phyloP scores from a whole-genome alignment of 306 rosid species.

The Castanospermum australe region DNA sequence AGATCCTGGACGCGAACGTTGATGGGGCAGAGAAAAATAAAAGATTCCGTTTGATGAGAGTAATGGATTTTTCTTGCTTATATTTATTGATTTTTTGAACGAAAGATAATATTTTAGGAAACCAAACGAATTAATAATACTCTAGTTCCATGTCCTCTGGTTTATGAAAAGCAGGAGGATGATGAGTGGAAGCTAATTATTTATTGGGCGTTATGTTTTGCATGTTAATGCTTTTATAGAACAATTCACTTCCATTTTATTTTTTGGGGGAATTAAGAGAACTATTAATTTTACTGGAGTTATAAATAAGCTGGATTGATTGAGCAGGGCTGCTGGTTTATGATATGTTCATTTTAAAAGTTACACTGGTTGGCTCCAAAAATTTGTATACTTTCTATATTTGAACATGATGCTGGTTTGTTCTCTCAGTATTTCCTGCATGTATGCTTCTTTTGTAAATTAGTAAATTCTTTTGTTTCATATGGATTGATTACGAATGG shows the following conservation, averaged over 20 bases:
- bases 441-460: not conserved
- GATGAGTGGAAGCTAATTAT: not conserved
- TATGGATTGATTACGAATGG: not conserved
- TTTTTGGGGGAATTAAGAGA: not conserved
- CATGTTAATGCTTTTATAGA: not conserved
- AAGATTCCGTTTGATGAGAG: not conserved
- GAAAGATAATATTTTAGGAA: not conserved
- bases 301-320: not conserved
- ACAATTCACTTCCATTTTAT: not conserved
- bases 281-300: not conserved
- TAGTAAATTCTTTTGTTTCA: not conserved
- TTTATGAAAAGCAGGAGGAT: not conserved
- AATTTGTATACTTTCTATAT: not conserved
- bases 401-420: not conserved
- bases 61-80: not conserved
- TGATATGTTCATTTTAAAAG: not conserved
- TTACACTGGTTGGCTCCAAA: not conserved
- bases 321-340: not conserved
- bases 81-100: not conserved
- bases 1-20: not conserved
- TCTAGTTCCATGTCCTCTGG: not conserved
- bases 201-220: not conserved
- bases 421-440: not conserved
- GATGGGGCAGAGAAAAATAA: not conserved
- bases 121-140: not conserved